phyloP scores from a whole-genome alignment of 2,329 filamentous ascomycete species.

The Dothiorella sarmentorum region DNA sequence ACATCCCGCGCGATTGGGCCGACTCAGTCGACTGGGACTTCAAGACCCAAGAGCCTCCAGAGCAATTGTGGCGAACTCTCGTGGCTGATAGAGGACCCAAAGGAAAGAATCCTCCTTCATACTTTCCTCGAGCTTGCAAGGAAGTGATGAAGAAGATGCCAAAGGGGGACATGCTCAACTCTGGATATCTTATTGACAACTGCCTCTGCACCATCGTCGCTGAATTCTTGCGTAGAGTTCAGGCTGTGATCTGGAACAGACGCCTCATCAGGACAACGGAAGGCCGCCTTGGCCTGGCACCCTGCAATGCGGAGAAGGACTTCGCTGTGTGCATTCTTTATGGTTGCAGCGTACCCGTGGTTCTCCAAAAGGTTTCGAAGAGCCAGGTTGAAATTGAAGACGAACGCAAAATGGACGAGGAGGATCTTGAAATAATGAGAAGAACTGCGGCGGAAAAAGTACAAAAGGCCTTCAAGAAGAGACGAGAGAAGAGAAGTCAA shows the following conservation, averaged over 20 bases:
- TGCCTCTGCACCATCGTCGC: slow-evolving; percentile 18
- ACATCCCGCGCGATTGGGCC: slow-evolving; percentile 23
- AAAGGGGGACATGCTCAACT: slow-evolving; percentile 14
- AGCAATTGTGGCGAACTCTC: slow-evolving; percentile 24
- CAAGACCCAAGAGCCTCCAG: slow-evolving; percentile 12
- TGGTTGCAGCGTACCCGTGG: slow-evolving; percentile 36
- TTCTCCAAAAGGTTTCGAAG: slow-evolving; percentile 30
- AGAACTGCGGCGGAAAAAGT: too few species aligned
- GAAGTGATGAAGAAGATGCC: slow-evolving; percentile 21
- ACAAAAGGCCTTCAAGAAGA: too few species aligned
- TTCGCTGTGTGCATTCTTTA: slow-evolving; percentile 33
- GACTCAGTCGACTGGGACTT: background rate
- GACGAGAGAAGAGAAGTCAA: too few species aligned
- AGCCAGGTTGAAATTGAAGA: too few species aligned
- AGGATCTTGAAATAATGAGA: too few species aligned
- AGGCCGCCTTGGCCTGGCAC: slow-evolving; percentile 29
- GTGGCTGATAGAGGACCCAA: slow-evolving; percentile 22
- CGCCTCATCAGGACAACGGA: slow-evolving; percentile 28
- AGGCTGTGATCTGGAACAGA: slow-evolving; percentile 26
- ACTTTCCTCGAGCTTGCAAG: slow-evolving; percentile 24
- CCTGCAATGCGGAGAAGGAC: slow-evolving; percentile 26
- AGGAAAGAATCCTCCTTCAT: slow-evolving; percentile 22
- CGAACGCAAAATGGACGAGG: too few species aligned
- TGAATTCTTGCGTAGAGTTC: slow-evolving; percentile 24
- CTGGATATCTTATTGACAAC: slow-evolving; percentile 7